Evolutionary conservation across 352 stramenopile species (phyloP).

Genomic region (Globisporangium viniferum): DNA sequence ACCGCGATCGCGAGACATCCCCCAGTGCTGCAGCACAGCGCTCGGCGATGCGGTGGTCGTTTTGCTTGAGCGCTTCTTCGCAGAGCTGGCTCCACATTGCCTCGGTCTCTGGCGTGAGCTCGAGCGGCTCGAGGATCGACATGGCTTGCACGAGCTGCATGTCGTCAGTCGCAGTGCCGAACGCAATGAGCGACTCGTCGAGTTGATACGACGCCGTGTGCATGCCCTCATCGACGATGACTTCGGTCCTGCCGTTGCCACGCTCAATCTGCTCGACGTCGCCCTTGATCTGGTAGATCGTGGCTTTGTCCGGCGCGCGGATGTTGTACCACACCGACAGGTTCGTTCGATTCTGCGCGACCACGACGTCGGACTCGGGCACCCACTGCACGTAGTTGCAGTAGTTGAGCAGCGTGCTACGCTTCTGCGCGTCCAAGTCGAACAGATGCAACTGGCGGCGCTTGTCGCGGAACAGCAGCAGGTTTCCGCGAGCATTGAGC

Average conservation of each 20-base stretch:
- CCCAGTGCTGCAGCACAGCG: slow-evolving; percentile 90
- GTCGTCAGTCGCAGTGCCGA: slow-evolving; percentile 93
- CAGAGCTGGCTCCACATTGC: slow-evolving; percentile 94
- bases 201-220: slow-evolving; percentile 92
- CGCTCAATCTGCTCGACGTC: slow-evolving; percentile 95
- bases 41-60: slow-evolving; percentile 89
- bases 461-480: slow-evolving; percentile 94
- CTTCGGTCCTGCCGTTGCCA: slow-evolving; percentile 89
- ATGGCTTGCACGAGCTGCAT: slow-evolving; percentile 88
- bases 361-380: slow-evolving; percentile 93
- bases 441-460: slow-evolving; percentile 89
- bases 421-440: slow-evolving; percentile 85
- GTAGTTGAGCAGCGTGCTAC: slow-evolving; percentile 90
- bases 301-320: slow-evolving; percentile 90
- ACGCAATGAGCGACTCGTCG: slow-evolving; percentile 93
- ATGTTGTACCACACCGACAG: slow-evolving; percentile 97
- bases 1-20: slow-evolving; percentile 86
- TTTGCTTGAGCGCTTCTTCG: slow-evolving; percentile 77
- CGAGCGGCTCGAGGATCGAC: slow-evolving; percentile 90
- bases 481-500: slow-evolving; percentile 87
- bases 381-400: slow-evolving; percentile 97
- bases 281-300: slow-evolving; percentile 93
- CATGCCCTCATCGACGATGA: slow-evolving; percentile 94
- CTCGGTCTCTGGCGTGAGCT: slow-evolving; percentile 89
- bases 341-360: slow-evolving; percentile 90